Conservation (phyloP, 306 rosid genomes). For the Adenanthera pavonina region DNA sequence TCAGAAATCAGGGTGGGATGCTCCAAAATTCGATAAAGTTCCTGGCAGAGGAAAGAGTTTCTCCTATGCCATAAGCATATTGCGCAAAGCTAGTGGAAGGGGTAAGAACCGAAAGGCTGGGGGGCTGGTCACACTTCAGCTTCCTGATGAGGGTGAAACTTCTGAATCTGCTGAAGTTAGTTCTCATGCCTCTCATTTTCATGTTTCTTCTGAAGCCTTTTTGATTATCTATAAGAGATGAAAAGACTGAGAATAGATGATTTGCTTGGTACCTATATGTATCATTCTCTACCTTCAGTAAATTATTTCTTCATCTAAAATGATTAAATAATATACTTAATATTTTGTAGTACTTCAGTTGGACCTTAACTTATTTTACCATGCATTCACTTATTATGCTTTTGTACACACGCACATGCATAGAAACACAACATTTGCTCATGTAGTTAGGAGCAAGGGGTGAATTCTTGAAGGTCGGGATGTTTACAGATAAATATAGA, state of each 20-base stretch:
- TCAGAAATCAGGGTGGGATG: constrained; percentile 97
- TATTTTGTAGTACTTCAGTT: not conserved
- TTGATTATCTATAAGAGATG: not conserved
- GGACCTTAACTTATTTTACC: not conserved
- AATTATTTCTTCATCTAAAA: not conserved
- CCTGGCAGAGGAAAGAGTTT: constrained; percentile 62
- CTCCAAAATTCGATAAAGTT: constrained; percentile 84
- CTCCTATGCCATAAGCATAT: constrained; percentile 71
- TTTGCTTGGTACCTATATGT: not conserved
- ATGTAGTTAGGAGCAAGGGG: not conserved
- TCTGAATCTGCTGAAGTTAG: constrained; percentile 77
- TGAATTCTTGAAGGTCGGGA: not conserved
- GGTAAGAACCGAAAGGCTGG: constrained; percentile 95
- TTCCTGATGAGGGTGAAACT: constrained; percentile 72
- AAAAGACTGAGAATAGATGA: not conserved
- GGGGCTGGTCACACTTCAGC: constrained; percentile 86
- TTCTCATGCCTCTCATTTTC: constrained; percentile 26
- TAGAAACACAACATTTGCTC: not conserved
- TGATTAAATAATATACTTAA: not conserved
- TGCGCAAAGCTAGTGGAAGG: constrained; percentile 93
- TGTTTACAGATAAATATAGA: not conserved
- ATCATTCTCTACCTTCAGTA: not conserved
- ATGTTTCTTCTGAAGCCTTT: constrained; percentile 9
- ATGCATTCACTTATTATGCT: not conserved
- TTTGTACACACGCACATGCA: not conserved